Conservation (phyloP, 1,139 yeast species). For the Candida sp. region DNA sequence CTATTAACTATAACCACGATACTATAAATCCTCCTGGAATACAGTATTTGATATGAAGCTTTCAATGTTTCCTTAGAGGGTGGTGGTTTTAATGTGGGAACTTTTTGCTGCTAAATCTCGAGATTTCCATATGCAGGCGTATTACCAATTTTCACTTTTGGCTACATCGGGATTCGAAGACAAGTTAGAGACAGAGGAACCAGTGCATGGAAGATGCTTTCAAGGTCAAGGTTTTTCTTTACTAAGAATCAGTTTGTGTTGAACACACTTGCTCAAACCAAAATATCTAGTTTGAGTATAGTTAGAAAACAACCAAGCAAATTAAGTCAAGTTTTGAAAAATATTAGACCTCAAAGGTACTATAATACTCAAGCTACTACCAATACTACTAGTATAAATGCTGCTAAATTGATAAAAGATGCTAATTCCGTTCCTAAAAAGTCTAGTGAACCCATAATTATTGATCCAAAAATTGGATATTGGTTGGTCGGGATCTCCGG, state of each 20-base stretch:
- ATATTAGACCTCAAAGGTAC: constrained; percentile 4
- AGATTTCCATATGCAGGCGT: background rate
- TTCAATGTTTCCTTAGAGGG: background rate
- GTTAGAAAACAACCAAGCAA: constrained; percentile 4
- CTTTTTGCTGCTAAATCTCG: background rate
- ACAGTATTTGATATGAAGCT: background rate
- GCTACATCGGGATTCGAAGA: background rate
- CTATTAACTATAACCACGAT: background rate
- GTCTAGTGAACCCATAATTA: constrained; percentile 16
- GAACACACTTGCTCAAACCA: constrained; percentile 23
- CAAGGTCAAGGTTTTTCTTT: constrained; percentile 42
- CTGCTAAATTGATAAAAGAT: background rate
- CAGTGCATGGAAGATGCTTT: constrained; percentile 18
- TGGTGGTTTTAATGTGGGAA: background rate
- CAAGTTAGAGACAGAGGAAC: background rate
- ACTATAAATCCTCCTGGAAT: background rate
- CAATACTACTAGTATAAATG: background rate
- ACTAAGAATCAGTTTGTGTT: constrained; percentile 37
- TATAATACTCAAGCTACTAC: background rate
- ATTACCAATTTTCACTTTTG: background rate
- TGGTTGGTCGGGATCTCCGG: constrained; percentile 92
- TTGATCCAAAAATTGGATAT: constrained; percentile 65
- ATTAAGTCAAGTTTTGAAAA: constrained; percentile 5
- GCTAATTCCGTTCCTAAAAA: constrained; percentile 4
- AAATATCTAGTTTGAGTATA: constrained; percentile 11